phyloP scores from a whole-genome alignment of 306 rosid species.

The Prunus fruticosa region DNA sequence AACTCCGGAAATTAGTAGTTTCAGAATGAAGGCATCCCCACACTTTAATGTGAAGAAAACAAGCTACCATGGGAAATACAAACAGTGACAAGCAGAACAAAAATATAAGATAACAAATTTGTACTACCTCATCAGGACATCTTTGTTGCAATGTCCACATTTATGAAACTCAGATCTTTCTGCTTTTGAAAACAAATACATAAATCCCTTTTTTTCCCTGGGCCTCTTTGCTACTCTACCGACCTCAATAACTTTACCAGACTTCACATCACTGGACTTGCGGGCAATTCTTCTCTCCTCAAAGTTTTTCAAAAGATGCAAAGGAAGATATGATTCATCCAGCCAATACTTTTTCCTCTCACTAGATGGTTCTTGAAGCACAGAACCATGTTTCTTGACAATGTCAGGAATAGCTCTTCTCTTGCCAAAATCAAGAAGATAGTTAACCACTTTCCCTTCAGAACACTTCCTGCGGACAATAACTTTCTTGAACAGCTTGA shows the following conservation, averaged over 20 bases:
- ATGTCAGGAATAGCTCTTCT: constrained; percentile 80
- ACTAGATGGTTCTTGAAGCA: constrained; percentile 61
- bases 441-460: constrained; percentile 60
- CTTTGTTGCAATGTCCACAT: constrained; percentile 90
- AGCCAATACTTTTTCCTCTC: constrained; percentile 93
- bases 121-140: constrained; percentile 69
- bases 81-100: constrained; percentile 1
- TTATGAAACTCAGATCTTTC: constrained; percentile 61
- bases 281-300: constrained; percentile 88
- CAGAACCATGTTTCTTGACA: constrained; percentile 60
- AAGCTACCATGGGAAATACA: neutral
- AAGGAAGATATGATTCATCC: constrained; percentile 69
- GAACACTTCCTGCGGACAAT: constrained; percentile 82
- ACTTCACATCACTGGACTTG: constrained; percentile 53
- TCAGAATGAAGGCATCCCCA: neutral
- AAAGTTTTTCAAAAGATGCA: constrained; percentile 86
- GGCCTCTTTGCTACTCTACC: constrained; percentile 36
- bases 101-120: constrained; percentile 11
- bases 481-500: constrained; percentile 84
- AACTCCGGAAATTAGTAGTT: neutral
- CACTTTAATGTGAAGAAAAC: neutral
- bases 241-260: constrained; percentile 40
- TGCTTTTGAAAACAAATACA: constrained; percentile 78
- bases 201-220: constrained; percentile 49
- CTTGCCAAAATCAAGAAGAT: constrained; percentile 97